Conservation (phyloP, 2,329 filamentous ascomycete species). For the Kalmusia sp. region DNA sequence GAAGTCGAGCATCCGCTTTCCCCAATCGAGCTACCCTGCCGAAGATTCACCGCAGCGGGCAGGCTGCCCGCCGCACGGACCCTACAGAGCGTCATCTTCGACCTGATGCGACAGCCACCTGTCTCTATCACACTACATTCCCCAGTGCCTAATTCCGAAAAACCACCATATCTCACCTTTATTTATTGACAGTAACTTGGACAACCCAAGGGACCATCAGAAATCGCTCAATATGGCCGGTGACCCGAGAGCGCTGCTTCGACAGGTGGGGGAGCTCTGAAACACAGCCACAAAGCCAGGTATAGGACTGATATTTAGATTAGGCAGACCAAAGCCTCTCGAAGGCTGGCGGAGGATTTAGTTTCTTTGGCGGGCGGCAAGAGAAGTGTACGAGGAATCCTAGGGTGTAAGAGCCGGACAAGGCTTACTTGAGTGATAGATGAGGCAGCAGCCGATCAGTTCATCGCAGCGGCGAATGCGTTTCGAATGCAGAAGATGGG, state of each 20-base stretch:
- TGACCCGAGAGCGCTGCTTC: conserved; percentile 45
- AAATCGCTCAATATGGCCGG: conserved; percentile 37
- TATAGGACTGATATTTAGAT: conserved; percentile 32
- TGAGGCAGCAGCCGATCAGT: conserved; percentile 86
- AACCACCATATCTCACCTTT: conserved; percentile 8
- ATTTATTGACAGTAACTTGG: not conserved
- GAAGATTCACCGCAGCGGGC: conserved; percentile 28
- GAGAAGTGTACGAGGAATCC: conserved; percentile 70
- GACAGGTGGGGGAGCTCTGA: conserved; percentile 42
- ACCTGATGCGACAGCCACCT: conserved; percentile 42
- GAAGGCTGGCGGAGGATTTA: conserved; percentile 81
- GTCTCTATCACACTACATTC: conserved; percentile 32
- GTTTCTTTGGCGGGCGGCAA: conserved; percentile 83
- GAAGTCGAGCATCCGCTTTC: conserved; percentile 4
- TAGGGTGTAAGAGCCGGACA: not conserved
- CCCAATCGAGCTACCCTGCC: conserved; percentile 13
- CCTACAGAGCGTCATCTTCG: conserved; percentile 38
- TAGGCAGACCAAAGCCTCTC: conserved; percentile 87
- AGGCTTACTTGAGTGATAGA: conserved; percentile 48
- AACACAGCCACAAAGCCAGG: conserved; percentile 37
- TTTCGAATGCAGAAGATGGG: conserved; percentile 88
- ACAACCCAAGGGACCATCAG: conserved; percentile 12
- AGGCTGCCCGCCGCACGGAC: conserved; percentile 31
- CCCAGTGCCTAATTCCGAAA: conserved; percentile 1
- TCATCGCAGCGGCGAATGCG: conserved; percentile 86